Percentiles rank a stretch among this genome's conserved stretches.
Evolutionary conservation across 2,329 filamentous ascomycete species (phyloP).

Genomic region (Colletotrichum orbiculare): DNA sequence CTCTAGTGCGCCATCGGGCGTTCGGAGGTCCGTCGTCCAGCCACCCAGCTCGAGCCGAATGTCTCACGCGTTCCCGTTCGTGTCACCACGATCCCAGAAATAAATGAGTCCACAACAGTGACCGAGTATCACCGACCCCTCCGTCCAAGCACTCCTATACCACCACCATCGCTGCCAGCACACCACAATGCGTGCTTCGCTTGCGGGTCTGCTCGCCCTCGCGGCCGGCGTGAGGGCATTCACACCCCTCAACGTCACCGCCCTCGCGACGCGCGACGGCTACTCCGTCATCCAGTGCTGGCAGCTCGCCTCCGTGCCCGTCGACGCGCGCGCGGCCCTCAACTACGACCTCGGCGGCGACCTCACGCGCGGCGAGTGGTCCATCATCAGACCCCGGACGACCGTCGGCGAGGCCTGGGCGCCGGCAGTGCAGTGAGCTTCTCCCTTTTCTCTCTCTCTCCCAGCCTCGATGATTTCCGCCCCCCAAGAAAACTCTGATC

Average conservation of each 20-base stretch:
- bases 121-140: not conserved
- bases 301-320: constrained; percentile 46
- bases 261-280: constrained; percentile 49
- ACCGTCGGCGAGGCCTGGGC: constrained; percentile 48
- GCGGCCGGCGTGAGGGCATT: constrained; percentile 2
- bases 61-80: too few species aligned
- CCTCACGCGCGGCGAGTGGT: constrained; percentile 44
- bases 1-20: too few species aligned
- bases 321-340: constrained; percentile 43
- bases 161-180: not conserved
- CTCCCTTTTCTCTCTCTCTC: too few species aligned
- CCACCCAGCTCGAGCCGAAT: too few species aligned
- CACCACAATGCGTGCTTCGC: not conserved
- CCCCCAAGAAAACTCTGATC: too few species aligned
- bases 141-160: too few species aligned
- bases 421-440: constrained; percentile 44
- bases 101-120: accelerated
- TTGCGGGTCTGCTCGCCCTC: not conserved
- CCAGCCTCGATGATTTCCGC: too few species aligned
- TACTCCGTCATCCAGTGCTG: constrained; percentile 58
- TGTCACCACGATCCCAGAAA: too few species aligned
- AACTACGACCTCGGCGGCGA: constrained; percentile 45
- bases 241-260: constrained; percentile 53
- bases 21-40: too few species aligned
- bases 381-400: constrained; percentile 46